Conservation (phyloP, 768 basidiomycete genomes). For the Suillus alpinus region DNA sequence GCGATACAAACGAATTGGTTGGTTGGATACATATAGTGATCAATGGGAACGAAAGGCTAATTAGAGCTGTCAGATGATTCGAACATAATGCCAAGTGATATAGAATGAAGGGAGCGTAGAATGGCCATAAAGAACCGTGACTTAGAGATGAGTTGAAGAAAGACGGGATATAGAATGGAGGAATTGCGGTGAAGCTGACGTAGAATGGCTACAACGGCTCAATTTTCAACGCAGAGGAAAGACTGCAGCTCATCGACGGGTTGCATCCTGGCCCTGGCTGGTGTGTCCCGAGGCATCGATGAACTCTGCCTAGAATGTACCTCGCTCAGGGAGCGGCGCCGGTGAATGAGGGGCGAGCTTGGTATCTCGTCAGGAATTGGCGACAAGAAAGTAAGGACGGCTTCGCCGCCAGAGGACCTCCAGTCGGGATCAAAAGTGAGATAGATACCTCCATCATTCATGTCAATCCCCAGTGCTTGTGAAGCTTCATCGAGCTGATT, state of each 20-base stretch:
- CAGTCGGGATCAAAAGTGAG: conserved; percentile 26
- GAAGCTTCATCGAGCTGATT: not conserved
- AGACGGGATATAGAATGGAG: conserved; percentile 1
- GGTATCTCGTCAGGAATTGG: conserved; percentile 20
- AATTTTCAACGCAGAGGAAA: conserved; percentile 15
- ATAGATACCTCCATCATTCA: conserved; percentile 24
- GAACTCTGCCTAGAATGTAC: conserved; percentile 7
- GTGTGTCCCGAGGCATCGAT: not conserved
- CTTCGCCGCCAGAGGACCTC: conserved; percentile 20
- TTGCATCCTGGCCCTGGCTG: conserved; percentile 3
- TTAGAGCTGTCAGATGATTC: not conserved
- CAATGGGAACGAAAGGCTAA: not conserved
- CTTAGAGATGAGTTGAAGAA: not conserved
- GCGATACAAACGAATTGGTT: conserved; percentile 10
- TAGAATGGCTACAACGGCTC: not conserved
- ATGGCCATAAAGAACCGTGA: not conserved
- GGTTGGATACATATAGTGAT: conserved; percentile 2
- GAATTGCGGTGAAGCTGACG: not conserved
- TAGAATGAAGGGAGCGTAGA: not conserved
- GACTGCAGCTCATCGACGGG: conserved; percentile 24
- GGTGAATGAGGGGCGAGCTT: conserved; percentile 23
- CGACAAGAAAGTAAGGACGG: conserved; percentile 20
- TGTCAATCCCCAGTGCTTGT: conserved; percentile 7
- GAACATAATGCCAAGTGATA: not conserved
- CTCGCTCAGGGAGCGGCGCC: conserved; percentile 20